Percentiles rank a stretch among this genome's conserved stretches.
Evolutionary conservation across 192 early-diverging fungal genomes (phyloP).

Genomic region (Coemansia sp.): DNA sequence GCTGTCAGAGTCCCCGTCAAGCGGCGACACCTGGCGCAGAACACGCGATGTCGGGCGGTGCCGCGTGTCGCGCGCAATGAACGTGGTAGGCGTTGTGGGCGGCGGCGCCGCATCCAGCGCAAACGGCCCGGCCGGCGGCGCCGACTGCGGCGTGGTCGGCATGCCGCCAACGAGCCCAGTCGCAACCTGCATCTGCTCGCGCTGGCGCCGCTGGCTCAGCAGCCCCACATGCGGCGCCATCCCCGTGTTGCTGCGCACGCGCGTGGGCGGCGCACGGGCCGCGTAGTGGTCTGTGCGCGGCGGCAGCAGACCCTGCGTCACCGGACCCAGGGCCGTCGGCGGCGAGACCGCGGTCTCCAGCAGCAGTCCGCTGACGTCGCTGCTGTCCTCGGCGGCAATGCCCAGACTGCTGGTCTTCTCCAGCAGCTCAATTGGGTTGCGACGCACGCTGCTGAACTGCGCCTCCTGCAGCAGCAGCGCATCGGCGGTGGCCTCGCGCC

Average conservation of each 20-base stretch:
- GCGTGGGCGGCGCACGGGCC: not conserved
- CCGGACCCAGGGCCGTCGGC: too few species aligned
- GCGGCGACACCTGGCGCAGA: constrained; percentile 34
- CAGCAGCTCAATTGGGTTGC: constrained; percentile 40
- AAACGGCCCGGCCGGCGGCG: not conserved
- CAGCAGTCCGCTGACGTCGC: constrained; percentile 43
- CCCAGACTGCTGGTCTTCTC: constrained; percentile 47
- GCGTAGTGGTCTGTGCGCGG: too few species aligned
- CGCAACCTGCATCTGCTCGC: constrained; percentile 8
- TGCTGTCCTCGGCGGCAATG: constrained; percentile 16
- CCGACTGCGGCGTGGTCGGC: constrained; percentile 3
- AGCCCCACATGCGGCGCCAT: not conserved
- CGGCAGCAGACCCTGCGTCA: too few species aligned
- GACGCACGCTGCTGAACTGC: constrained; percentile 7
- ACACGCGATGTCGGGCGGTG: constrained; percentile 32
- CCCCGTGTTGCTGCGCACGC: constrained; percentile 19
- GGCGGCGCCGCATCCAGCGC: constrained; percentile 13
- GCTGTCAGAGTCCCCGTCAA: constrained; percentile 2
- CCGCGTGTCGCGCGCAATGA: constrained; percentile 34
- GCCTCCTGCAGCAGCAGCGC: constrained; percentile 37
- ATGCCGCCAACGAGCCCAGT: not conserved
- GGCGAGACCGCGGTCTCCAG: constrained; percentile 27
- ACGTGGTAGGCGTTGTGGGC: constrained; percentile 49
- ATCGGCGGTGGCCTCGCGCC: constrained; percentile 39
- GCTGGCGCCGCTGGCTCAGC: not conserved